These are phyloP conservation scores for Aphanomyces cochlioides DNA, from an alignment of 352 stramenopile species.

Conservation along the genomic window DNA sequence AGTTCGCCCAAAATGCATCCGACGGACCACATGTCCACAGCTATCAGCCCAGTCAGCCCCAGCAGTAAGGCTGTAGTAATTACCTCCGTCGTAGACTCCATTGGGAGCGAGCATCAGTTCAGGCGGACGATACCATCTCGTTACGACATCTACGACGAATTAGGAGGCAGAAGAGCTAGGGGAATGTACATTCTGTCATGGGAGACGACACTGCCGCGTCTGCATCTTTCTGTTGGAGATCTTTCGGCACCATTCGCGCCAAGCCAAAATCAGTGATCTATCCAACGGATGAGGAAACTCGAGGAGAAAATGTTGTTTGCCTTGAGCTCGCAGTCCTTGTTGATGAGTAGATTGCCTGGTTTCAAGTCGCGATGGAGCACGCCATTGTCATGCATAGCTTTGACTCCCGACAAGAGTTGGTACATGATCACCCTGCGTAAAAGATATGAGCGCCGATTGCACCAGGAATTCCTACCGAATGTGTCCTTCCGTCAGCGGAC, in stretches of 20 bases:
- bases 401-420: conserved; percentile 78
- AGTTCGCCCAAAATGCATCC: conserved; percentile 93
- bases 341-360: conserved; percentile 90
- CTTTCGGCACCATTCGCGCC: conserved; percentile 76
- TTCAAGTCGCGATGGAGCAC: conserved; percentile 94
- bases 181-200: conserved; percentile 61
- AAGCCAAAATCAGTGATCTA: conserved; percentile 94
- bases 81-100: conserved; percentile 76
- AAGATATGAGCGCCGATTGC: neutral
- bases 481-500: conserved; percentile 70
- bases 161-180: neutral
- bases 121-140: conserved; percentile 87
- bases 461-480: conserved; percentile 39
- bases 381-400: conserved; percentile 91
- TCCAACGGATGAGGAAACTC: conserved; percentile 19
- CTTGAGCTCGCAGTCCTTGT: conserved; percentile 90
- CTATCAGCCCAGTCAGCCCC: conserved; percentile 20
- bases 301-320: conserved; percentile 13
- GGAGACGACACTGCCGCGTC: conserved; percentile 44
- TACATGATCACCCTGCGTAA: conserved; percentile 67
- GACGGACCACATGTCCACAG: conserved; percentile 84
- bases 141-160: conserved; percentile 64
- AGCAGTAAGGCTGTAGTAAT: neutral
- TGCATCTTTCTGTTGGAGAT: conserved; percentile 33
- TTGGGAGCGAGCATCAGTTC: conserved; percentile 91